phyloP scores from a whole-genome alignment of 2,329 filamentous ascomycete genomes.

The Cryphonectria carpinicola region DNA sequence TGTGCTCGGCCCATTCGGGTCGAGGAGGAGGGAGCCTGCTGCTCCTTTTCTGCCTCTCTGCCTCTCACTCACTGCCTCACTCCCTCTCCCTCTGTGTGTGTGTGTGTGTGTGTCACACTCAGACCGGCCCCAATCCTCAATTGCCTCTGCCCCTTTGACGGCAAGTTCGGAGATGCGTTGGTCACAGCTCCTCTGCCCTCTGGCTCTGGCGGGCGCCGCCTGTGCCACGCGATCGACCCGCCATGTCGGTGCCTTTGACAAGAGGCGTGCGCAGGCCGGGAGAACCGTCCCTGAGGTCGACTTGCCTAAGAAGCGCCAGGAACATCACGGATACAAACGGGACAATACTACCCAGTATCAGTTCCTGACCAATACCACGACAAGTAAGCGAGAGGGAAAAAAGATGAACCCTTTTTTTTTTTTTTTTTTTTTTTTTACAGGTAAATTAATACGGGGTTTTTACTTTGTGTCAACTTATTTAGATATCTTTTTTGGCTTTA shows the following conservation, averaged over 20 bases:
- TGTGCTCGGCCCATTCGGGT: neutral
- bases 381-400: conserved; percentile 18
- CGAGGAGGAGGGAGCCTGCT: neutral
- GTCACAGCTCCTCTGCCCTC: conserved; percentile 18
- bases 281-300: conserved; percentile 5
- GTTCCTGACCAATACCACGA: conserved; percentile 28
- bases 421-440: too few species aligned
- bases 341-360: conserved; percentile 19
- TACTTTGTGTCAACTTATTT: too few species aligned
- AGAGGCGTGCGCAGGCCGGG: conserved; percentile 18
- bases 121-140: neutral
- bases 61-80: too few species aligned
- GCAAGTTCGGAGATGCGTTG: conserved; percentile 20
- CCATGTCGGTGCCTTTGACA: conserved; percentile 27
- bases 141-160: neutral
- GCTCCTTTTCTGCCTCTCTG: neutral
- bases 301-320: conserved; percentile 7
- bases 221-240: conserved; percentile 22
- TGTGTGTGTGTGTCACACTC: neutral
- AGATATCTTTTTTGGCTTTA: too few species aligned
- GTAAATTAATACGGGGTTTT: too few species aligned
- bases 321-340: conserved; percentile 24
- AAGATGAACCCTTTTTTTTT: too few species aligned
- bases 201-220: conserved; percentile 22
- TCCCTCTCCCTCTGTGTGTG: neutral